Conservation (phyloP, 2,329 filamentous ascomycete species). For the Beauveria sp. region DNA sequence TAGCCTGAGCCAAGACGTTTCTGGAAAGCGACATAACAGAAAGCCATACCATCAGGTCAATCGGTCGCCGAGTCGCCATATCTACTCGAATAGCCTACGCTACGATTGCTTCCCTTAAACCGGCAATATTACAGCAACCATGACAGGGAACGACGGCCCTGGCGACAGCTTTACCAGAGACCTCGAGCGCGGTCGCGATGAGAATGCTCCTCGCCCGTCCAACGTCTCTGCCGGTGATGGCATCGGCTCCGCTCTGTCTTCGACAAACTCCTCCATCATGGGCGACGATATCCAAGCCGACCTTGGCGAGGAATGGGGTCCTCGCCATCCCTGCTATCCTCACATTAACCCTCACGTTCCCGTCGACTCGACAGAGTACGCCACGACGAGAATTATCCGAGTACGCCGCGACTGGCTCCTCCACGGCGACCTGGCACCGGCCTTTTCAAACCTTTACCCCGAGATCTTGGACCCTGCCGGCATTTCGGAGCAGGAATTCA, state of each 20-base stretch:
- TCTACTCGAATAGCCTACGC: background rate
- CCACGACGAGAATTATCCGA: conserved; percentile 79
- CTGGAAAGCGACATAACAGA: background rate
- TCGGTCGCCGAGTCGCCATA: background rate
- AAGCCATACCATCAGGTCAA: background rate
- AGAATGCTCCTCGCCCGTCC: conserved; percentile 36
- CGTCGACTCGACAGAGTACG: conserved; percentile 63
- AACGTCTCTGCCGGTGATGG: conserved; percentile 41
- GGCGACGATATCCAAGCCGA: conserved; percentile 58
- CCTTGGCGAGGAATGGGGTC: conserved; percentile 79
- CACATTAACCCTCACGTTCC: conserved; percentile 90
- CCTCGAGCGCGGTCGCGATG: conserved; percentile 46
- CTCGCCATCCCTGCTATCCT: conserved; percentile 87
- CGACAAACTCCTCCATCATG: conserved; percentile 53
- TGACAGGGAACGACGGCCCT: conserved; percentile 16
- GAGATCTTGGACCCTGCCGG: conserved; percentile 85
- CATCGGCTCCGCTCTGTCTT: conserved; percentile 48
- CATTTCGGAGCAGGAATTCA: conserved; percentile 79
- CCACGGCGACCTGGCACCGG: conserved; percentile 81
- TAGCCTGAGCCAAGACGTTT: background rate
- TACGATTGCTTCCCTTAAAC: background rate
- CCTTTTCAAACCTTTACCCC: conserved; percentile 91
- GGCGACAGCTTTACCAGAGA: conserved; percentile 39
- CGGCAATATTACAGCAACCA: background rate
- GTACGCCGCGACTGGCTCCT: conserved; percentile 88